Base-by-base conservation (phyloP, 1,139 yeast species). In the Diutina siamensis region DNA sequence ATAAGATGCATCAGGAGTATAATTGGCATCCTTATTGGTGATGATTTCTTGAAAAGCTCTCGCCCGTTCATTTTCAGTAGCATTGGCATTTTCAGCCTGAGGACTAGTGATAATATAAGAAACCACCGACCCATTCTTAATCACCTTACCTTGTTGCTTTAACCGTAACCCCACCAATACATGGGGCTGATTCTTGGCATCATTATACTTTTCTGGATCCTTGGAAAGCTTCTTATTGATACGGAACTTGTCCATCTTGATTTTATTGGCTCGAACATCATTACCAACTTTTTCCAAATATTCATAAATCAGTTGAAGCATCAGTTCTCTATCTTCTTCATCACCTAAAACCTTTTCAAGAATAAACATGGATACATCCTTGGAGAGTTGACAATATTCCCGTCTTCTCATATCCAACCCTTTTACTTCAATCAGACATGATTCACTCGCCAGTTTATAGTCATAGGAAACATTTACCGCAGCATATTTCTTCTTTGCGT, bases 401-500 rank as follows among this genome's bases (percentile, higher is more conserved):
- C 99, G 86, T 63, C 98, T 87, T 60, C 79, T 81, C 95, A 94
- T 83, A 67, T 94, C 99, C 49, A 94, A 74, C 58, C 99, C 99
- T 61, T 92, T 94, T 33, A 92, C 95, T 61, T 92, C 97, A 52
- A 92, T 70, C 28, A 70, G 62, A 3, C 79, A 63, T 2, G 59
- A 56, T 54, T 76, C 85, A 47, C 73, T 67, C 1, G 74, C 76
- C 35, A 78, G 74, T 40, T 67, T 64, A 45, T 69, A 67, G 45
- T 67, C 65, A 28, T 75, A 68, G 17, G 71, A 60, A 42, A 75
- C 67, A 54, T 79, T 82, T 67, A 89, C 71, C 2, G 98, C 98
- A 3, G 99, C 99, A 60, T 94, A 94, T 65, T 94, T 94, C 78
- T 94, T 94, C 67, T 94, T 94, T n/a, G 96, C 88, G 60, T 88